Base-by-base conservation (phyloP, 768 basidiomycete genomes). In the Lactarius indigo region DNA sequence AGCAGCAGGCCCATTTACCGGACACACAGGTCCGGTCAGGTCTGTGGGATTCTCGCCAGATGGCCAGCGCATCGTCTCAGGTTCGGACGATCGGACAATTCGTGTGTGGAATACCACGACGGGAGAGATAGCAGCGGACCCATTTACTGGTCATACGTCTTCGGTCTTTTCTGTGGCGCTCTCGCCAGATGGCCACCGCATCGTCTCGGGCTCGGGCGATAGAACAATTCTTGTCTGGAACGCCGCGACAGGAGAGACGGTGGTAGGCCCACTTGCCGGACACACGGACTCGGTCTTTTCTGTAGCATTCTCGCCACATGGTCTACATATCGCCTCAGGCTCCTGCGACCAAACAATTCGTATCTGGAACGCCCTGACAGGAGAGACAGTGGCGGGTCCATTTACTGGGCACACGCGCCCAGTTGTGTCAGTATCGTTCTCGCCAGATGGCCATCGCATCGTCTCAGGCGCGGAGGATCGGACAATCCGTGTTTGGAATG, bases 311-410 rank as follows among this genome's bases (percentile, higher is more conserved):
- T 47, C 44, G 7, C 44, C 44, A 9, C 31, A 33, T 18, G 30
- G 55, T 1, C 41, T n/a, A 10, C 73, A 35, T 13, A 33, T 82
- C 57, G 77, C 79, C 42, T 80, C 79, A 47, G 44, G 44, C n/a
- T 47, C 44, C 0, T 3, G 3, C 17, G 44, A 47, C n/a, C n/a
- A n/a, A 6, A 47, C 44, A 47, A 47, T 47, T 47, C 7, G 44
- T n/a, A n/a, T 47, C 8, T 47, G 44, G 44, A n/a, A 47, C 18
- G 7, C 44, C 44, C n/a, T n/a, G 9, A 47, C 7, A n/a, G 3
- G n/a, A 47, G n/a, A 47, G 44, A 47, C 20, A n/a, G n/a, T 3
- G n/a, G n/a, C 7, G n/a, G 8, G n/a, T 3, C 44, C 6, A n/a
- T 31, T 55, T 55, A 6, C 2, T 17, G 54, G 54, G 3, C 54